Evolutionary conservation across 768 basidiomycete genomes (phyloP).

Genomic region (Leccinum imitatum): DNA sequence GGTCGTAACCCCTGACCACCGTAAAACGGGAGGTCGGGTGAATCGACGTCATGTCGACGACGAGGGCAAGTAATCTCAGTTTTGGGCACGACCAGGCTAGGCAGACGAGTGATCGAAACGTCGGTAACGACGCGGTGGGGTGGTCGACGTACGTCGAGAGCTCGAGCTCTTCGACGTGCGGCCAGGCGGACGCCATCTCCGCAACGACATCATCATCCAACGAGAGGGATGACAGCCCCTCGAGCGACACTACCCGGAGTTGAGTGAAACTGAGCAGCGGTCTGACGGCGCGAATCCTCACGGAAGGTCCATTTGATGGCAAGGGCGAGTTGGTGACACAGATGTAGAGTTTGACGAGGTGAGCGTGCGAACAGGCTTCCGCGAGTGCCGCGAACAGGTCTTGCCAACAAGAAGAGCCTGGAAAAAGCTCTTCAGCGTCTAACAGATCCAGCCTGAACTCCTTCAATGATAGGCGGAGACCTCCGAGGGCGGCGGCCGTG

Average conservation of each 20-base stretch:
- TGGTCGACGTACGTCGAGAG: conserved; percentile 20
- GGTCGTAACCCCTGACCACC: background rate
- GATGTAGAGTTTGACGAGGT: conserved; percentile 14
- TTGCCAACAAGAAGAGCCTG: conserved; percentile 4
- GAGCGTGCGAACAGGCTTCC: conserved; percentile 11
- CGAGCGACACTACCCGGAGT: conserved; percentile 17
- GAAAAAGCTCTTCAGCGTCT: conserved; percentile 15
- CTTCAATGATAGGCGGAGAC: conserved; percentile 11
- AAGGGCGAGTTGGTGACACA: conserved; percentile 16
- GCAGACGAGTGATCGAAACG: conserved; percentile 14
- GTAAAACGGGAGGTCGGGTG: background rate
- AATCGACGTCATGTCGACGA: conserved; percentile 21
- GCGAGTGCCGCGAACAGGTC: conserved; percentile 15
- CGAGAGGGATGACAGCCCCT: conserved; percentile 14
- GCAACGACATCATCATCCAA: conserved; percentile 18
- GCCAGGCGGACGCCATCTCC: conserved; percentile 21
- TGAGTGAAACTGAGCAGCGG: conserved; percentile 16
- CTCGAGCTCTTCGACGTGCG: conserved; percentile 19
- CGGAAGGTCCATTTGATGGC: background rate
- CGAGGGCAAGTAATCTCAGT: conserved; percentile 21
- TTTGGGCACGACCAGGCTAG: conserved; percentile 15
- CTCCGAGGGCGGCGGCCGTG: conserved; percentile 4
- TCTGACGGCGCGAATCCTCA: conserved; percentile 11
- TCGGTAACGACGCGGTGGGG: conserved; percentile 19
- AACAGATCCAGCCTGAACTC: conserved; percentile 26